Base-by-base conservation (phyloP, 169 alveolate genomes). In the Eimeria praecox region DNA sequence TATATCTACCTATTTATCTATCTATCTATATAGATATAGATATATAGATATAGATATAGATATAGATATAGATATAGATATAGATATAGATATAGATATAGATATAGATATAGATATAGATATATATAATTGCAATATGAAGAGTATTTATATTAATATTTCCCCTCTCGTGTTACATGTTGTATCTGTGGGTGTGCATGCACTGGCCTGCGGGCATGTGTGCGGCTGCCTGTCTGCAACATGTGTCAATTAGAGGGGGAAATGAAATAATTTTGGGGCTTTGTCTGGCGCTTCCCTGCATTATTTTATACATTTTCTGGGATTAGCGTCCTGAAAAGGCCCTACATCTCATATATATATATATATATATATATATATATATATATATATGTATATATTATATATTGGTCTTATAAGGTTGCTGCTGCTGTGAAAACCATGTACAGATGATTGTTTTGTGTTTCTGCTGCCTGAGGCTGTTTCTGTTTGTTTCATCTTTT, bases 81-180 rank as follows among this genome's bases (percentile, higher is more conserved):
- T n/a, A n/a, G n/a, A n/a, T n/a, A n/a, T n/a, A n/a, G n/a, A n/a
- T n/a, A n/a, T n/a, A n/a, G n/a, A n/a, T n/a, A n/a, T n/a, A n/a
- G n/a, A 27, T 35, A 9, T 3, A 35, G 9, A 0, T 18, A 27
- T 16, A 49, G 27, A 10, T 73, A 27, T 30, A 38, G n/a, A 1
- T 30, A 73, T 42, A 27, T 9, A 33, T n/a, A 49, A 24, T 14
- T 35, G 83, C n/a, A 14, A 5, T 42, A 22, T 77, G 62, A 20
- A 52, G 62, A 52, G 18, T 52, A 52, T 2, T 52, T 52, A 71
- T n/a, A 3, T 38, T 38, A 42, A 10, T 18, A 30, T 78, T 49
- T 10, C 89, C 64, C 64, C 89, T 40, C 35, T 78, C 89, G 83
- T 71, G 83, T 71, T 71, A 24, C 83, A 46, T 38, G 83, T 71